A percentile compares a stretch with the other conserved stretches of the same genome.
Evolutionary conservation across 2,329 filamentous ascomycete genomes (phyloP).

Genomic region (Chaetomium globosum): DNA sequence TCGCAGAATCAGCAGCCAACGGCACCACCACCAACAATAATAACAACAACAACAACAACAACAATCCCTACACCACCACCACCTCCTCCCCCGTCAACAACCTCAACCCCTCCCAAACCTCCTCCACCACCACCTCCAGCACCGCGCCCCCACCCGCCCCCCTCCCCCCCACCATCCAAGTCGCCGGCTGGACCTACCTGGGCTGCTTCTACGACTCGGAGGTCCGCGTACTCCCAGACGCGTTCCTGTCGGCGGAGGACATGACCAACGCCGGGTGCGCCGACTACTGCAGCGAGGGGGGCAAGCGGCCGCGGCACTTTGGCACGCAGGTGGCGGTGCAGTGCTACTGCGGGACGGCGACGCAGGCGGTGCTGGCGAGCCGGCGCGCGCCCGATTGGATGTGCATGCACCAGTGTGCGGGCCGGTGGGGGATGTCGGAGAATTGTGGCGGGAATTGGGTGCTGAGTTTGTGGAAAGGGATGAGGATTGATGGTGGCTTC

Average conservation of each 20-base stretch:
- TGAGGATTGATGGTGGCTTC: not conserved
- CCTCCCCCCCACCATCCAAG: not conserved
- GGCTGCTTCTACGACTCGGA: constrained; percentile 20
- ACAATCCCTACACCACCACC: not conserved
- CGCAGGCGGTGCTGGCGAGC: not conserved
- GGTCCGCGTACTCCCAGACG: constrained; percentile 5
- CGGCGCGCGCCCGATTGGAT: constrained; percentile 15
- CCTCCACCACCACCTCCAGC: not conserved
- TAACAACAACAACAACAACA: not conserved
- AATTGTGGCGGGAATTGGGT: constrained; percentile 19
- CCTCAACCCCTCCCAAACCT: not conserved
- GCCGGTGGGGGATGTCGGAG: not conserved
- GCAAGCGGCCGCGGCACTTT: constrained; percentile 4
- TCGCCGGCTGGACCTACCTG: constrained; percentile 19
- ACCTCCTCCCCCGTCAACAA: not conserved
- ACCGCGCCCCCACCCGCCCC: not conserved
- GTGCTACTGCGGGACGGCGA: constrained; percentile 17
- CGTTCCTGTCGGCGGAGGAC: not conserved
- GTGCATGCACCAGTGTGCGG: constrained; percentile 14
- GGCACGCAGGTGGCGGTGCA: constrained; percentile 12
- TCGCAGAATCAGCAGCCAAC: not conserved
- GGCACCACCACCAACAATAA: not conserved
- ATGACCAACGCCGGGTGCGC: constrained; percentile 20
- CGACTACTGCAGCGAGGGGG: not conserved
- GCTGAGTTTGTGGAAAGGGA: constrained; percentile 22